Evolutionary conservation across 2,329 filamentous ascomycete species (phyloP).

Genomic region (Alternaria atra): DNA sequence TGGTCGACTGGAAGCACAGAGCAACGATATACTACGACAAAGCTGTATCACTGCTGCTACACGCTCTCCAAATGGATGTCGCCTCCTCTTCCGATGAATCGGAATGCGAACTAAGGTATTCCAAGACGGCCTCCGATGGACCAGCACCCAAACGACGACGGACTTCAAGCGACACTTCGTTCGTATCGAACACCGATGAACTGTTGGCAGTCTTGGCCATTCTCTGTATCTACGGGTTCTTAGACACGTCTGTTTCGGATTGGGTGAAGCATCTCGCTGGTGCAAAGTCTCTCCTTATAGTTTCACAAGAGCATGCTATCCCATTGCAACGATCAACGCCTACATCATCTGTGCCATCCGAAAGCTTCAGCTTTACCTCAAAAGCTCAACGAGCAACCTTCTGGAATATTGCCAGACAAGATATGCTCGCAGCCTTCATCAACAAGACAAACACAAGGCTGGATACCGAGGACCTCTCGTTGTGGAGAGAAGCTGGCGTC

Average conservation of each 20-base stretch:
- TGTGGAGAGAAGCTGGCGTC: slow-evolving; percentile 72
- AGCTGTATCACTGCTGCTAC: slow-evolving; percentile 60
- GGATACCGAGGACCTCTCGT: slow-evolving; percentile 67
- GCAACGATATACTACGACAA: slow-evolving; percentile 69
- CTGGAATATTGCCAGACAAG: slow-evolving; percentile 73
- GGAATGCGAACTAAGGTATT: slow-evolving; percentile 33
- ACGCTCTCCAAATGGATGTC: slow-evolving; percentile 47
- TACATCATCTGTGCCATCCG: slow-evolving; percentile 36
- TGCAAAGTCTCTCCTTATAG: slow-evolving; percentile 68
- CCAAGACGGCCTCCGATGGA: slow-evolving; percentile 18
- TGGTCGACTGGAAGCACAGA: slow-evolving; percentile 68
- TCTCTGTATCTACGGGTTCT: slow-evolving; percentile 72
- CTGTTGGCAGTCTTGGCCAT: slow-evolving; percentile 72
- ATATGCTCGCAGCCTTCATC: slow-evolving; percentile 71
- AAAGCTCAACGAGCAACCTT: slow-evolving; percentile 68
- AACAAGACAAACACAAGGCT: slow-evolving; percentile 69
- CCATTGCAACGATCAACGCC: slow-evolving; percentile 56
- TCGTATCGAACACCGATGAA: slow-evolving; percentile 63
- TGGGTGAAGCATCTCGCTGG: slow-evolving; percentile 73
- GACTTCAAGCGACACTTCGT: slow-evolving; percentile 51
- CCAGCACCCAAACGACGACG: slow-evolving; percentile 53
- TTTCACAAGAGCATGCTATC: slow-evolving; percentile 61
- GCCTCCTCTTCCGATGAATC: slow-evolving; percentile 41
- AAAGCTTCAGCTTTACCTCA: slow-evolving; percentile 53
- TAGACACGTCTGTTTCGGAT: slow-evolving; percentile 70